Evolutionary conservation across 2,329 filamentous ascomycete genomes (phyloP), one percentile per base, ranked within the genome.

Genomic region (Claviceps arundinis): DNA sequence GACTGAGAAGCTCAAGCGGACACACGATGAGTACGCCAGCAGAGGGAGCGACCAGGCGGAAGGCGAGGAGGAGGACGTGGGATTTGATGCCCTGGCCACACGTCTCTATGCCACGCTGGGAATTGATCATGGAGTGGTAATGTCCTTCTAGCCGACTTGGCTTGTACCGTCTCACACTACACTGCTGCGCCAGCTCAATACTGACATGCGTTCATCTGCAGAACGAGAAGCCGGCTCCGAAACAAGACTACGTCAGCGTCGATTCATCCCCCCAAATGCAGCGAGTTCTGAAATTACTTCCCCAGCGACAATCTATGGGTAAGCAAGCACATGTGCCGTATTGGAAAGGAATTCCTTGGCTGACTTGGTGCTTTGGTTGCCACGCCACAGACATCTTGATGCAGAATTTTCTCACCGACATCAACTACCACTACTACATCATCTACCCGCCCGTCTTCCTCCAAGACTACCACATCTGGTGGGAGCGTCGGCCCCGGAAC

Each of bases 361-460:
- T 57, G n/a, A 49, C 43, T 41, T n/a, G 13, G 14, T 24, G 22
- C 9, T 30, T 30, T 30, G 40, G 17, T 14, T 24, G 34, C 47
- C n/a, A 24, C 13, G 30, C 11, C n/a, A 11, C 51, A 66, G 63
- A 66, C 49, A 51, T 56, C 2, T 55, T 66, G 2, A 57, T 65
- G 3, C 57, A 60, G 24, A 59, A 57, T 34, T 66, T 66, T 46
- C 54, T 64, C 49, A 54, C 56, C 34, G 61, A 62, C 30, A 59
- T 65, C 50, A 66, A 66, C 47, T 63, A 59, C 19, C 62, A 66
- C 52, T 66, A 66, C 54, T 64, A 65, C 57, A 61, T 65, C 51
- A 59, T 66, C 47, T 62, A 65, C 47, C 59, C 61, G n/a, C 56
- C 61, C 8, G 51, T 56, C 7, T 65, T 66, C 45, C 46, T 62